phyloP scores from a whole-genome alignment of 2,329 filamentous ascomycete genomes.

The Clathrospora elynae region DNA sequence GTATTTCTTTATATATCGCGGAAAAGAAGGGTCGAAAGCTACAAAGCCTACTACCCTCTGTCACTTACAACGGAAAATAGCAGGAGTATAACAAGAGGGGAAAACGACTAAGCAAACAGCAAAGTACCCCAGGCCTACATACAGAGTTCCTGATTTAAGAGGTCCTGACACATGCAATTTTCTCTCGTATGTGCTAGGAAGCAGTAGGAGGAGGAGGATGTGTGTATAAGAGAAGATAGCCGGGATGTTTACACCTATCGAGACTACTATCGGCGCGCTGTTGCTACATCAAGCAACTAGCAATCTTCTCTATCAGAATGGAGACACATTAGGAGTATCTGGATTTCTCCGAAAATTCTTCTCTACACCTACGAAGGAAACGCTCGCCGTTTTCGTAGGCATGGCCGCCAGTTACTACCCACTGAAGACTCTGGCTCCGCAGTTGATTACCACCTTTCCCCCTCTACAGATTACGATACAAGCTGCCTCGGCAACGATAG shows the following conservation, averaged over 20 bases:
- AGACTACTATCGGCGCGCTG: constrained; percentile 58
- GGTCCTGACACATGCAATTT: no score
- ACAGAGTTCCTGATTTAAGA: background rate
- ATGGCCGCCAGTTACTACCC: constrained; percentile 53
- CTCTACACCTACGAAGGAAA: constrained; percentile 49
- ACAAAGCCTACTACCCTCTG: no score
- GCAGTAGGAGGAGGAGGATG: constrained; percentile 1
- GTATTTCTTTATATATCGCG: background rate
- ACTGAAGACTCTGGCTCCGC: constrained; percentile 51
- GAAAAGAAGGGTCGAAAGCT: no score
- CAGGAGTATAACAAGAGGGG: no score
- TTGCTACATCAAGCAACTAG: constrained; percentile 58
- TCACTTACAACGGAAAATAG: no score
- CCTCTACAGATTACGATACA: constrained; percentile 41
- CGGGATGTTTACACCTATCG: constrained; percentile 59
- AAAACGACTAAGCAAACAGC: no score
- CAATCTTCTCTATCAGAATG: constrained; percentile 57
- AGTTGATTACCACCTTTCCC: constrained; percentile 53
- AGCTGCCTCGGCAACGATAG: constrained; percentile 48
- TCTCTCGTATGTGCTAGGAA: no score
- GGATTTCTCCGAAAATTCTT: constrained; percentile 53
- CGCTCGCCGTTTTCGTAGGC: constrained; percentile 54
- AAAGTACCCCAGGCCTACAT: no score
- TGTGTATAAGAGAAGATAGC: background rate
- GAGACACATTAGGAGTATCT: constrained; percentile 57